Percentiles rank a stretch among this genome's conserved stretches.
Evolutionary conservation across 495 filamentous ascomycete species (phyloP).

Genomic region (Aspergillus funiculosus): DNA sequence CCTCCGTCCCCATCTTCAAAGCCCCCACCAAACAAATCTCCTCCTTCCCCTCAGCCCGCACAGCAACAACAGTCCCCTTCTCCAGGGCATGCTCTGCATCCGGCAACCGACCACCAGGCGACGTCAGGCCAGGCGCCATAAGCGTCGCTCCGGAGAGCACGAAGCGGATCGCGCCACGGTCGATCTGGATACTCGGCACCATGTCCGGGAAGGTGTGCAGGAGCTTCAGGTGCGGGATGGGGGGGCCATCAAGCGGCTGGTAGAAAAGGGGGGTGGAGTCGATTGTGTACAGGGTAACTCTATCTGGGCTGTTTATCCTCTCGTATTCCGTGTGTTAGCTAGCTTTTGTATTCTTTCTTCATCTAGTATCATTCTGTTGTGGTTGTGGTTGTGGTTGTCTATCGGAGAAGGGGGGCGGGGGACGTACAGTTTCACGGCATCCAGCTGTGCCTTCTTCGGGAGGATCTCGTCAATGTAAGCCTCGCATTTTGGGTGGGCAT

Average conservation of each 20-base stretch:
- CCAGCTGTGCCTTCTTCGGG: conserved; percentile 90
- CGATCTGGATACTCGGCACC: conserved; percentile 57
- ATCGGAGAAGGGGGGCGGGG: not conserved
- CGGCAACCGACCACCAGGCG: conserved; percentile 70
- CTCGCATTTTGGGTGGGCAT: conserved; percentile 79
- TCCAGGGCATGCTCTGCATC: conserved; percentile 51
- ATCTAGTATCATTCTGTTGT: conserved; percentile 7
- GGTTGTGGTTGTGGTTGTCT: not conserved
- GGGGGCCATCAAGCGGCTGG: conserved; percentile 75
- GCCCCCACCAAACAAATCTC: conserved; percentile 83
- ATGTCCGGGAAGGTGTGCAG: conserved; percentile 57
- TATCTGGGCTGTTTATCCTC: conserved; percentile 58
- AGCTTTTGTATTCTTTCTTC: not conserved
- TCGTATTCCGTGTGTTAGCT: not conserved
- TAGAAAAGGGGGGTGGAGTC: conserved; percentile 74
- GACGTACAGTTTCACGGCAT: conserved; percentile 74
- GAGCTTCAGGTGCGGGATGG: conserved; percentile 73
- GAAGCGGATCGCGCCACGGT: conserved; percentile 94
- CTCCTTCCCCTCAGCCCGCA: conserved; percentile 90
- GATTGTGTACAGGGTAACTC: conserved; percentile 79
- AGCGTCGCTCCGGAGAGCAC: conserved; percentile 87
- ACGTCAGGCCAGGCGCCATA: conserved; percentile 91
- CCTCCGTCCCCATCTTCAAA: conserved; percentile 81
- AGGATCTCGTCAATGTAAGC: conserved; percentile 91
- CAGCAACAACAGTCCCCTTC: conserved; percentile 74